Evolutionary conservation across 495 filamentous ascomycete species (phyloP).

Genomic region (Penicillium canescens): DNA sequence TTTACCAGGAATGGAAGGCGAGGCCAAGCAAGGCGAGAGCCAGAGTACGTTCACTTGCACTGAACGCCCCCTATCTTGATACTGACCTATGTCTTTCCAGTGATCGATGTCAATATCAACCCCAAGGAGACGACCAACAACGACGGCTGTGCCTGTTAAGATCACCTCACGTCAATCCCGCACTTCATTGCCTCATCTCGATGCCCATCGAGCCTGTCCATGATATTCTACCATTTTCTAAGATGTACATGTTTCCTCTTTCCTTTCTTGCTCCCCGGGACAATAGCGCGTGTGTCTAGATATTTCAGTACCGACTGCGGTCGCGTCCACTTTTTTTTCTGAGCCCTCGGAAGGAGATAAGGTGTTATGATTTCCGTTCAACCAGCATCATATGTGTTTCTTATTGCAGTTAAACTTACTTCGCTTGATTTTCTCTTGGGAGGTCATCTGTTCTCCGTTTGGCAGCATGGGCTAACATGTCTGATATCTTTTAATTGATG

Average conservation of each 20-base stretch:
- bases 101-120: slow-evolving; percentile 95
- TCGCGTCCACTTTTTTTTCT: slow-evolving; percentile 15
- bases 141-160: slow-evolving; percentile 80
- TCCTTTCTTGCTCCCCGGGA: slow-evolving; percentile 20
- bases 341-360: slow-evolving; percentile 14
- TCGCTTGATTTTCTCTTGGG: slow-evolving; percentile 9
- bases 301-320: slow-evolving; percentile 20
- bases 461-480: slow-evolving; percentile 14
- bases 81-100: slow-evolving; percentile 42
- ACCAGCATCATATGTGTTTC: slow-evolving; percentile 22
- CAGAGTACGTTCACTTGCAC: slow-evolving; percentile 50
- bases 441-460: slow-evolving; percentile 7
- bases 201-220: slow-evolving; percentile 40
- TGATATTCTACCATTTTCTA: slow-evolving; percentile 42
- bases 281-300: slow-evolving; percentile 36
- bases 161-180: slow-evolving; percentile 3
- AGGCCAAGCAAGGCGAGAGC: slow-evolving; percentile 64
- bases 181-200: slow-evolving; percentile 20
- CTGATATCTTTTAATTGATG: slow-evolving; percentile 25
- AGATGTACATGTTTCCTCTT: slow-evolving; percentile 42
- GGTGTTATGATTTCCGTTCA: slow-evolving; percentile 24
- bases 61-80: neutral
- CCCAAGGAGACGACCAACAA: slow-evolving; percentile 66
- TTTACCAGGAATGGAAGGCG: slow-evolving; percentile 94
- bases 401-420: slow-evolving; percentile 13